Evolutionary conservation across 768 basidiomycete genomes (phyloP), one percentile per base, ranked within the genome.

Genomic region (Termitomyces sp.): DNA sequence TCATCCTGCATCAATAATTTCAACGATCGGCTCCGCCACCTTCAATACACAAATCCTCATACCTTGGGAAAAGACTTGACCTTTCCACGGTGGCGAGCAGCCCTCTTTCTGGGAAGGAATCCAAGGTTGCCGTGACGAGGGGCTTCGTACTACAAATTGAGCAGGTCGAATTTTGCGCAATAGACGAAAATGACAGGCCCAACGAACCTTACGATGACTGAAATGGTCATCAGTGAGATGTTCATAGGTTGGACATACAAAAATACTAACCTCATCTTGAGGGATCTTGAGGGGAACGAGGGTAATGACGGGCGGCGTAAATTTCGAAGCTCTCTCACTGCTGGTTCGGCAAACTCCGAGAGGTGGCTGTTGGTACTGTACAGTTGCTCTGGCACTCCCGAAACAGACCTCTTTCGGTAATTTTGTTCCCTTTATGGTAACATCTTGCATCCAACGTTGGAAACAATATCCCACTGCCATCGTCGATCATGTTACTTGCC

Each of bases 31-130:
- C 20, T 14, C 36, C 25, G 25, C 32, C 29, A 45, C 17, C 15
- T 51, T 38, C 29, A 6, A 25, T 49, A 0, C 43, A 40, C 12
- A n/a, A 2, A 49, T 37, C 29, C 14, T 70, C 87, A 62, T 65
- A 94, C 96, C 89, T 88, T 95, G 73, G 97, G 97, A 90, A 98
- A 99, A 66, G 95, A 87, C 87, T 99, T 99, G 79, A 98, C 95
- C 85, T 95, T 96, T 77, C 96, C 96, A 70, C 96, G 89, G 81
- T 98, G 96, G 74, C 96, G 89, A 67, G 96, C 95, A 60, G 96
- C 84, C 72, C 96, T 88, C 83, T 99, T 98, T 75, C 92, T 87
- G 72, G 96, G 96, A 65, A 98, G 86, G 84, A 95, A 96, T 72
- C 95, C 96, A 70, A 98, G 88, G 67, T 95, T 97, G 73, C 96